Evolutionary conservation across 2,329 filamentous ascomycete genomes (phyloP), one percentile per base, ranked within the genome.

Genomic region (Microcyclospora tardicrescens): DNA sequence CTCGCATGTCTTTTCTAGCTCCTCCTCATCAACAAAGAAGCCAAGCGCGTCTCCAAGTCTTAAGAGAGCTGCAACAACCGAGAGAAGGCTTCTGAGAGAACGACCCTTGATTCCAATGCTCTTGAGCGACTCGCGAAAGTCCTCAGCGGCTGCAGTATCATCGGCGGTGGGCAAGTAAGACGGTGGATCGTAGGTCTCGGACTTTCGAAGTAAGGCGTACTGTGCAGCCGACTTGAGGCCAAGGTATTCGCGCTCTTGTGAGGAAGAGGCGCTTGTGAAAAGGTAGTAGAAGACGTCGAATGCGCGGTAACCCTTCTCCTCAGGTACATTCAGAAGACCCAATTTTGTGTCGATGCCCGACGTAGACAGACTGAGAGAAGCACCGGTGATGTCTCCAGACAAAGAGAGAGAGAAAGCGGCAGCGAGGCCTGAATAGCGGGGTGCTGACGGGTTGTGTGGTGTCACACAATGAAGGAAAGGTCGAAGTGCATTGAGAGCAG

Each of bases 231-330:
- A 69, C 61, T 85, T 82, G 24, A 98, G 72, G 16, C 81, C 78
- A 11, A 98, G 66, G 43, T 87, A 93, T 57, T 96, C 89, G 40
- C 85, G 73, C 63, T 98, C 91, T 2, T 54, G 85, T 80, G 3
- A 81, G 77, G 1, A 84, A 91, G 91, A 93, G 1, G 84, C 82
- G n/a, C 83, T 86, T 0, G 87, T 93, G 32, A 96, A 71, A 1
- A 98, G 75, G 54, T 95, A 96, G 65, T 98, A 96, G 57, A 98
- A 96, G 36, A 93, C 91, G 56, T 98, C 89, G 51, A 98, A 98
- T 3, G 89, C 91, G 45, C 91, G 79, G 61, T 85, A 85, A 10
- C 91, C 91, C 6, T 77, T 56, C 55, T 94, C 78, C 0, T 77
- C 62, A 0, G 91, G 84, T 12, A 98, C 76, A 40, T 82, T 77